Evolutionary conservation across 208 protist species (phyloP), one percentile per base, ranked within the genome.

Genomic region (Trypanosomatidae sp.): DNA sequence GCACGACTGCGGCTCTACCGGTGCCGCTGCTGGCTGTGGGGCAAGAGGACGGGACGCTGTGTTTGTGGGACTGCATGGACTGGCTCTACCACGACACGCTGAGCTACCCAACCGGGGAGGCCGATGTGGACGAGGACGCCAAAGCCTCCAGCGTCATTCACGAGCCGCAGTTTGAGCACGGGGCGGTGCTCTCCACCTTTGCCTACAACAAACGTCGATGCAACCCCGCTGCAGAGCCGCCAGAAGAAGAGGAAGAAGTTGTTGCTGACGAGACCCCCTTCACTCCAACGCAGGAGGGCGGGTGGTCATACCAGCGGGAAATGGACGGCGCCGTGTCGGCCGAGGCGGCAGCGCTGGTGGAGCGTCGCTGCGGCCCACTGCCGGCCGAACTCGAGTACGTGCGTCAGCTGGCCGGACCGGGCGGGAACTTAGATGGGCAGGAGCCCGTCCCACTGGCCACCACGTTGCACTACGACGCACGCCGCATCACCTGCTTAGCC

Each of bases 401-500:
- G 12, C 36, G n/a, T 15, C 15, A 19, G 36, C 62, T 56, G 10
- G n/a, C 25, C 12, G 17, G 47, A 39, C 22, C 8, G 46, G 39
- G 9, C 12, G n/a, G n/a, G n/a, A n/a, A n/a, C n/a, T n/a, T n/a
- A n/a, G n/a, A n/a, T n/a, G n/a, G n/a, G n/a, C n/a, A n/a, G n/a
- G n/a, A n/a, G n/a, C n/a, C n/a, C n/a, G n/a, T n/a, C n/a, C n/a
- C n/a, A n/a, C n/a, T n/a, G n/a, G n/a, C n/a, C n/a, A n/a, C n/a
- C n/a, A n/a, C n/a, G n/a, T 17, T 25, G 43, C 0, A 47, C 17
- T 89, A 89, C 58, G 85, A 89, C 60, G 30, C 69, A 8, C 78
- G 85, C 2, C 85, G 85, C 56, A 74, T 89, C n/a, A 89, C 85
- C 36, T 84, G 81, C 47, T 56, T 89, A 46, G 58, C 77, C 6